phyloP scores from a whole-genome alignment of 192 early-diverging fungal species.

The Chytriomyces sp. region DNA sequence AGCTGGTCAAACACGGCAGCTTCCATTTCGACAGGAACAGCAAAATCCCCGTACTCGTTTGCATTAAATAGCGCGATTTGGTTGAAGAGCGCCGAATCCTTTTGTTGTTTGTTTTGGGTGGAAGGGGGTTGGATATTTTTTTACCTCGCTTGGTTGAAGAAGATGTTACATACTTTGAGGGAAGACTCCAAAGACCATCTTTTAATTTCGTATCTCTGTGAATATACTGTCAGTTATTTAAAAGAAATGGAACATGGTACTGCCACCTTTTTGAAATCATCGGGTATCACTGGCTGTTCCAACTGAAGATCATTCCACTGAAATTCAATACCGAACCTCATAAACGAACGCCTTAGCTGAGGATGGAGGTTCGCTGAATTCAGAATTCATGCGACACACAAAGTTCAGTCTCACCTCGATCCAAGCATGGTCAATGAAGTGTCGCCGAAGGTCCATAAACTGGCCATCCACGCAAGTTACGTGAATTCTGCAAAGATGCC shows the following conservation, averaged over 20 bases:
- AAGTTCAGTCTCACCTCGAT: neutral
- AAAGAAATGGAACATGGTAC: neutral
- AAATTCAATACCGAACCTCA: constrained; percentile 31
- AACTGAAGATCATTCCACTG: constrained; percentile 20
- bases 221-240: neutral
- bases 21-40: constrained; percentile 29
- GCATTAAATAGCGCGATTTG: constrained; percentile 23
- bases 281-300: neutral
- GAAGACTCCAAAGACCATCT: constrained; percentile 10
- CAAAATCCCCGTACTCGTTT: constrained; percentile 3
- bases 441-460: neutral
- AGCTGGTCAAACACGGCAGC: constrained; percentile 13
- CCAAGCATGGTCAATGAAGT: constrained; percentile 4
- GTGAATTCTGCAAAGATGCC: constrained; percentile 11
- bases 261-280: neutral
- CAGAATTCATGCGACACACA: neutral
- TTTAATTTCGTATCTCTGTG: neutral
- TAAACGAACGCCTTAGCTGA: constrained; percentile 11
- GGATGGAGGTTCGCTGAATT: neutral
- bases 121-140: too few species aligned
- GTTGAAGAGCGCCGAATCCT: constrained; percentile 27
- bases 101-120: neutral
- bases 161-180: neutral
- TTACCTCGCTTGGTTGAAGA: too few species aligned
- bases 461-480: neutral